Conservation (phyloP, 2,329 filamentous ascomycete species). For the Fusarium dimerum region DNA sequence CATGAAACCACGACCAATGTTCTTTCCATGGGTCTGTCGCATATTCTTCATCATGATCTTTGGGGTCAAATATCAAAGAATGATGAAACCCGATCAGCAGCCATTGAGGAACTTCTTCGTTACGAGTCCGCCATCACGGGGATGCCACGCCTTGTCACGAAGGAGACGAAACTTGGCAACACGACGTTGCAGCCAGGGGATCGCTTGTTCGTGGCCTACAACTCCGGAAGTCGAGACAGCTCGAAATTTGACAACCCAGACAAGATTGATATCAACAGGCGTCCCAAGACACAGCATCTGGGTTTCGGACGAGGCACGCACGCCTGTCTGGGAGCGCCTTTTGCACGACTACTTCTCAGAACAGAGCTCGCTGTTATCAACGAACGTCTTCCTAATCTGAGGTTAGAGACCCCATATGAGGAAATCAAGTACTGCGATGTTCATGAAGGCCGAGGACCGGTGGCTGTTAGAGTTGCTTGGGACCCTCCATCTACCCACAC, state of each 20-base stretch:
- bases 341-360: slow-evolving; percentile 1
- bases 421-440: neutral
- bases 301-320: slow-evolving; percentile 1
- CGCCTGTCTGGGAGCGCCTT: neutral
- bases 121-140: slow-evolving; percentile 3
- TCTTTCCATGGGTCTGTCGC: too few relatives aligned
- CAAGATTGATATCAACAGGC: neutral
- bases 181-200: neutral
- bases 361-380: too few relatives aligned
- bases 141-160: neutral
- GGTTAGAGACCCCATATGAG: too few relatives aligned
- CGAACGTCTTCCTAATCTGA: too few relatives aligned
- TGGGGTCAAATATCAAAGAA: too few relatives aligned
- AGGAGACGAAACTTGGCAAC: neutral
- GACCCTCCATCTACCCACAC: neutral
- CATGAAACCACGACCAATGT: too few relatives aligned
- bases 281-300: slow-evolving; percentile 1
- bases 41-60: too few relatives aligned
- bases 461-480: neutral
- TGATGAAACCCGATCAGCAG: too few relatives aligned
- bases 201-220: slow-evolving; percentile 3
- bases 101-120: neutral
- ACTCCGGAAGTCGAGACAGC: slow-evolving; percentile 2
- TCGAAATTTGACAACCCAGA: neutral
- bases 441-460: neutral